Evolutionary conservation across 2,329 filamentous ascomycete species (phyloP).

Genomic region (Pseudogymnoascus sp.): DNA sequence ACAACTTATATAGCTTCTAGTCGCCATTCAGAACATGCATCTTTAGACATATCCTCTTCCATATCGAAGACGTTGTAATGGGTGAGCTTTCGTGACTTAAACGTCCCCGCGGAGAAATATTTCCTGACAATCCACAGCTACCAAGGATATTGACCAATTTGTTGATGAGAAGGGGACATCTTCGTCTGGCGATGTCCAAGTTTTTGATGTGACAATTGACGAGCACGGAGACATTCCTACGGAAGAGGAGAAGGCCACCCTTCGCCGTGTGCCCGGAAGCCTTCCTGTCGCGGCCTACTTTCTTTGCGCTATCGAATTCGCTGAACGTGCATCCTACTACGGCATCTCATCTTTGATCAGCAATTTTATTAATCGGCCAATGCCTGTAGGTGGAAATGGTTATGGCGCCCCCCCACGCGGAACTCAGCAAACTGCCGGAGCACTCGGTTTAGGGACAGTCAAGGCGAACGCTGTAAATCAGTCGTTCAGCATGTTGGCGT

Average conservation of each 20-base stretch:
- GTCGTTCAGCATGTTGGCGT: slow-evolving; percentile 45
- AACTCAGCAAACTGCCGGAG: slow-evolving; percentile 39
- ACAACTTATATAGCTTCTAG: not conserved
- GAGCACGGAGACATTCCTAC: slow-evolving; percentile 32
- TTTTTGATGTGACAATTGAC: not conserved
- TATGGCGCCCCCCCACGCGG: slow-evolving; percentile 20
- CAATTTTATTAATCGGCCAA: slow-evolving; percentile 55
- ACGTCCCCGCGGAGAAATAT: not conserved
- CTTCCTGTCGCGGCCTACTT: slow-evolving; percentile 63
- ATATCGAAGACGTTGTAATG: not conserved
- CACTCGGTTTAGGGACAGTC: slow-evolving; percentile 50
- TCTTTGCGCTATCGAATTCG: slow-evolving; percentile 67
- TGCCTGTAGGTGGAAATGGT: slow-evolving; percentile 18
- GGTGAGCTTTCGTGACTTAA: not conserved
- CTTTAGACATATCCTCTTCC: not conserved
- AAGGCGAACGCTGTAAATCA: slow-evolving; percentile 47
- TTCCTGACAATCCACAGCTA: not conserved
- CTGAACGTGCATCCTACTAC: slow-evolving; percentile 76
- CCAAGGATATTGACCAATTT: not conserved
- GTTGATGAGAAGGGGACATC: not conserved
- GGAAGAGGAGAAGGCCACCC: slow-evolving; percentile 53
- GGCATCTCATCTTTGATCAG: slow-evolving; percentile 55
- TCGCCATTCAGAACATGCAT: not conserved
- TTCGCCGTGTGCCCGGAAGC: slow-evolving; percentile 56
- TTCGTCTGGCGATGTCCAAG: not conserved